Conservation (phyloP, 768 basidiomycete genomes). For the Russula olivacea region DNA sequence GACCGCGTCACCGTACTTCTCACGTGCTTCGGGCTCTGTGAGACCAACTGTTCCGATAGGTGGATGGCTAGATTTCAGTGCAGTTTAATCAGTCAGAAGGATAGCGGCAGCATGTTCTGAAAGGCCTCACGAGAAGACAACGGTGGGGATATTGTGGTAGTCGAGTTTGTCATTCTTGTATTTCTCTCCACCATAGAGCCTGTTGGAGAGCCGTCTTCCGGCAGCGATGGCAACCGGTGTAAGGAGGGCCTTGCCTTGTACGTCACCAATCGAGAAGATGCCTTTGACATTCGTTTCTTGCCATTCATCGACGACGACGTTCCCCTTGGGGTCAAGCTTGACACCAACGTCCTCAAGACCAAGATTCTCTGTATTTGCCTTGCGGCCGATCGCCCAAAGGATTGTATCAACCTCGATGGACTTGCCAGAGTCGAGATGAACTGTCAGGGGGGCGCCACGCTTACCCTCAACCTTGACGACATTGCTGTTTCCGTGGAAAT, state of each 20-base stretch:
- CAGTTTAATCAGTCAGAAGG: background rate
- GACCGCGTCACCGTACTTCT: conserved; percentile 81
- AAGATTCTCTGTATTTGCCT: conserved; percentile 69
- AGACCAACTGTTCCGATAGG: conserved; percentile 93
- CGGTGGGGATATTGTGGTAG: conserved; percentile 88
- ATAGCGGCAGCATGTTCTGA: background rate
- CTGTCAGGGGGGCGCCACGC: conserved; percentile 64
- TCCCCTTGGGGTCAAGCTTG: conserved; percentile 68
- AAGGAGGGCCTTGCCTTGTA: conserved; percentile 84
- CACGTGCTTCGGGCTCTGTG: conserved; percentile 84
- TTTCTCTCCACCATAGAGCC: conserved; percentile 82
- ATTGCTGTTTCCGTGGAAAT: conserved; percentile 73
- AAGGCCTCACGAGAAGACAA: conserved; percentile 86
- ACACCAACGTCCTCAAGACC: conserved; percentile 76
- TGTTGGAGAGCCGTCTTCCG: conserved; percentile 80
- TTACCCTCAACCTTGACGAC: conserved; percentile 71
- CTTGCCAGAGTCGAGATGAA: conserved; percentile 72
- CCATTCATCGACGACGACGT: conserved; percentile 85
- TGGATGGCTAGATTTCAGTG: conserved; percentile 62
- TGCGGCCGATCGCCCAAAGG: conserved; percentile 93
- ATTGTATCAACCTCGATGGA: conserved; percentile 79
- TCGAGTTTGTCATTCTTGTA: conserved; percentile 83
- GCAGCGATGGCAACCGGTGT: conserved; percentile 99
- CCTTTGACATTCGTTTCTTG: conserved; percentile 72
- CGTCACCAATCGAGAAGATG: conserved; percentile 85